phyloP scores from a whole-genome alignment of 805 yeast species.

The Yarrowia yakushimensis region DNA sequence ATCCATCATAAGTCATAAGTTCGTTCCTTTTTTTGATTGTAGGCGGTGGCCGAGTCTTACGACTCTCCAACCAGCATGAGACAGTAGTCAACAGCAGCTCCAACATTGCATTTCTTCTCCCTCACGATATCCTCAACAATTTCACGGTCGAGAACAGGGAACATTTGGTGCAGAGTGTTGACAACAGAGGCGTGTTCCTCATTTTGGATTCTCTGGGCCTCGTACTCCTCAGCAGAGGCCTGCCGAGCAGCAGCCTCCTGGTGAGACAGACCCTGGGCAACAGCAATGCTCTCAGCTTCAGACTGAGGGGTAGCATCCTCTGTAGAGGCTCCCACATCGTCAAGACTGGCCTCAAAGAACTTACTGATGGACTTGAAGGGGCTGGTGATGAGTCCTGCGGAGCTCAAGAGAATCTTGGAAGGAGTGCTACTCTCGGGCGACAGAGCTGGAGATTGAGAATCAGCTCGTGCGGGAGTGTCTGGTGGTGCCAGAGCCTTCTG shows the following conservation, averaged over 20 bases:
- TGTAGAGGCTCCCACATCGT: conserved; percentile 30
- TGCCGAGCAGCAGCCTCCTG: conserved; percentile 39
- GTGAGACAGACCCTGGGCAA: conserved; percentile 28
- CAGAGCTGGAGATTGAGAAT: conserved; percentile 18
- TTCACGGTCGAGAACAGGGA: conserved; percentile 67
- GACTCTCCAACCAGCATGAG: conserved; percentile 31
- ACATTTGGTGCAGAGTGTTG: conserved; percentile 58
- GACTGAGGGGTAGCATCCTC: neutral
- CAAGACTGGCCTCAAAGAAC: conserved; percentile 37
- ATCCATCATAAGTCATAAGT: conserved; percentile 4
- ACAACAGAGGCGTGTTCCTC: conserved; percentile 48
- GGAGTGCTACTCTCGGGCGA: conserved; percentile 30
- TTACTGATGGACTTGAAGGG: conserved; percentile 44
- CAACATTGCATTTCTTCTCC: conserved; percentile 63
- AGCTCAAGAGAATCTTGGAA: conserved; percentile 37
- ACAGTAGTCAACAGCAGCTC: conserved; percentile 68
- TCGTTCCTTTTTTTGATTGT: neutral
- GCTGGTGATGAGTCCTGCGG: conserved; percentile 52
- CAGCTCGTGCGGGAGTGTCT: conserved; percentile 14
- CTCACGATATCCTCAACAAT: conserved; percentile 66
- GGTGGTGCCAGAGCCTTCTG: conserved; percentile 8
- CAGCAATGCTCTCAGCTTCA: conserved; percentile 24
- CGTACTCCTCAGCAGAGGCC: conserved; percentile 41
- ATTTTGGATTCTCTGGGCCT: conserved; percentile 41
- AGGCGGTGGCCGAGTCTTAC: neutral